Evolutionary conservation across 495 filamentous ascomycete species (phyloP).

Genomic region (Xylaria longipes): DNA sequence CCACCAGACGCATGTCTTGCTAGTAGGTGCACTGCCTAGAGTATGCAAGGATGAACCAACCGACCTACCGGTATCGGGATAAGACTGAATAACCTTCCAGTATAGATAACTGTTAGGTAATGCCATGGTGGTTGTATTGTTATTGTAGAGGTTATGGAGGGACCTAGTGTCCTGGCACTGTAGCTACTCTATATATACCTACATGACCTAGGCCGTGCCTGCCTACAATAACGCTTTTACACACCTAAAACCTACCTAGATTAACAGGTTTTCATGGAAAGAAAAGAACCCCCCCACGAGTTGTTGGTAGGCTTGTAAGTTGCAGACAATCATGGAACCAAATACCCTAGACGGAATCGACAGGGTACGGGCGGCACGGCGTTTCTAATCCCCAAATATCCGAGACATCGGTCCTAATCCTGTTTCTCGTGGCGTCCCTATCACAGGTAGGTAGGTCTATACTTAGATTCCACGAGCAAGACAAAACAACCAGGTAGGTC

Average conservation of each 20-base stretch:
- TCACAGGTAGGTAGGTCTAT: not conserved
- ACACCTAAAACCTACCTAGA: not conserved
- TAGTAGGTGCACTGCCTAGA: not conserved
- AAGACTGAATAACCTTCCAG: not conserved
- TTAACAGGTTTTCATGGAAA: not conserved
- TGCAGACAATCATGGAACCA: not conserved
- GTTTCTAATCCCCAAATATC: not conserved
- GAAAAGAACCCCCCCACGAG: not conserved
- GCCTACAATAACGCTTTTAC: too few species aligned
- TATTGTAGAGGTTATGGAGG: too few species aligned
- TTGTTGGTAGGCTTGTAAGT: not conserved
- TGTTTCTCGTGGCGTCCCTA: not conserved
- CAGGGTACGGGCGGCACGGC: not conserved
- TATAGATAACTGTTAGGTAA: not conserved
- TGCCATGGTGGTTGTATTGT: too few species aligned
- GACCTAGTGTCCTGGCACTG: too few species aligned
- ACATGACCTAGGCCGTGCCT: too few species aligned
- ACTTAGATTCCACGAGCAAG: constrained; percentile 12
- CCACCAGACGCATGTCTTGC: not conserved
- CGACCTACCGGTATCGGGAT: not conserved
- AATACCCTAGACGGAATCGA: not conserved
- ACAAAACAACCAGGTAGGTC: not conserved
- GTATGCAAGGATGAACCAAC: not conserved
- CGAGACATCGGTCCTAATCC: constrained; percentile 9
- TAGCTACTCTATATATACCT: too few species aligned